Evolutionary conservation across 208 protist species (phyloP).

Genomic region (Trypanosoma conorhini): DNA sequence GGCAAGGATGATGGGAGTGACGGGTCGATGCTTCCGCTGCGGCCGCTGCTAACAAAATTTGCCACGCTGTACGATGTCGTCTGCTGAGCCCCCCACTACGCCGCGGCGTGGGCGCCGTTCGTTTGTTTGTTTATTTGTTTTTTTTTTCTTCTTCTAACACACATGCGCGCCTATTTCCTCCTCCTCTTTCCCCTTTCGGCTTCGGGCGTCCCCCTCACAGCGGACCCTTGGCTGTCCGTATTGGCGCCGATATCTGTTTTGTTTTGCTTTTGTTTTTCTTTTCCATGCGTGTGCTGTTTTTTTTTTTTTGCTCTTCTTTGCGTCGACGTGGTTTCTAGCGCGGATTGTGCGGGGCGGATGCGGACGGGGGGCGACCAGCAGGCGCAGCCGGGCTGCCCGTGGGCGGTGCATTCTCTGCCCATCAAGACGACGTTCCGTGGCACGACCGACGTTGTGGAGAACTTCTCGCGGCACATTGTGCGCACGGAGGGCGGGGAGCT

Average conservation of each 20-base stretch:
- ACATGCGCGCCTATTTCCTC: background rate
- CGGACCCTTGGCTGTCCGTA: too few relatives aligned
- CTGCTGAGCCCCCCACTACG: background rate
- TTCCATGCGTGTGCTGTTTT: background rate
- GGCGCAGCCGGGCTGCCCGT: background rate
- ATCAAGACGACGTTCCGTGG: slow-evolving; percentile 67
- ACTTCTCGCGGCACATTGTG: slow-evolving; percentile 54
- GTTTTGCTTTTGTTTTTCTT: too few relatives aligned
- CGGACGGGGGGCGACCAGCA: background rate
- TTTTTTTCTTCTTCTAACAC: slow-evolving; percentile 9
- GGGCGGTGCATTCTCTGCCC: slow-evolving; percentile 63
- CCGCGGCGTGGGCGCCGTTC: background rate
- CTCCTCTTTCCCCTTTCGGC: background rate
- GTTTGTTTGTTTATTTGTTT: slow-evolving; percentile 10
- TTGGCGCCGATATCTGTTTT: too few relatives aligned
- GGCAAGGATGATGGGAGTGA: background rate
- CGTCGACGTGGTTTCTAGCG: background rate
- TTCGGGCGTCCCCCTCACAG: background rate
- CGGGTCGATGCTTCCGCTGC: slow-evolving; percentile 33
- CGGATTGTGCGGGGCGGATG: background rate
- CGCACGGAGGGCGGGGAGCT: slow-evolving; percentile 29
- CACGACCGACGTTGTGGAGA: slow-evolving; percentile 59
- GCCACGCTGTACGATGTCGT: slow-evolving; percentile 57
- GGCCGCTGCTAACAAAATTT: slow-evolving; percentile 46
- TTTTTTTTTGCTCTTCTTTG: background rate